Conservation (phyloP, 768 basidiomycete species). For the Leccinum longicurvipes region DNA sequence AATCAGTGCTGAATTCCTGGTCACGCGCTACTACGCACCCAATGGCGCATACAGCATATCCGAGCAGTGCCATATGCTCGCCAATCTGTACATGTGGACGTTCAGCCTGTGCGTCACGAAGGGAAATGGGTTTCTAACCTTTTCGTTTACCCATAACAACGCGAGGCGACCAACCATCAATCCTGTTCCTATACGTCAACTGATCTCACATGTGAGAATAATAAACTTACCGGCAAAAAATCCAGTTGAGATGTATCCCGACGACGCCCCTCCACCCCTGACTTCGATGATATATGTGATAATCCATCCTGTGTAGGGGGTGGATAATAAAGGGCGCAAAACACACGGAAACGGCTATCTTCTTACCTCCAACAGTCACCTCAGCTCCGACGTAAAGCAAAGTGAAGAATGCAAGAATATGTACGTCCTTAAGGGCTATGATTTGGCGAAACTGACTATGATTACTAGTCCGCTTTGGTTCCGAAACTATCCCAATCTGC, state of each 20-base stretch:
- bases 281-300: slow-evolving; percentile 52
- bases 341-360: neutral
- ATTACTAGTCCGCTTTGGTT: slow-evolving; percentile 21
- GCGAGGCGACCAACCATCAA: slow-evolving; percentile 30
- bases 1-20: neutral
- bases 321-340: neutral
- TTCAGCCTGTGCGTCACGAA: neutral
- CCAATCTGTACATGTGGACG: slow-evolving; percentile 24
- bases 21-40: slow-evolving; percentile 11
- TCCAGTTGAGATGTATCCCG: slow-evolving; percentile 46
- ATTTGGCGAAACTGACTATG: slow-evolving; percentile 47
- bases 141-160: slow-evolving; percentile 28
- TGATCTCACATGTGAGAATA: neutral
- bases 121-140: slow-evolving; percentile 9
- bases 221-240: slow-evolving; percentile 29
- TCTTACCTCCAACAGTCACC: slow-evolving; percentile 46
- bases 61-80: slow-evolving; percentile 27
- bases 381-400: slow-evolving; percentile 51
- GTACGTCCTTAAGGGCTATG: slow-evolving; percentile 38
- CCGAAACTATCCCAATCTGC: slow-evolving; percentile 32
- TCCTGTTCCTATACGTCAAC: slow-evolving; percentile 10
- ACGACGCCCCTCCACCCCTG: slow-evolving; percentile 41
- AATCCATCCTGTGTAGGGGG: slow-evolving; percentile 52
- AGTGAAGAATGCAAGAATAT: slow-evolving; percentile 44
- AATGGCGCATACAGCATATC: slow-evolving; percentile 32